A percentile compares a stretch with the other conserved stretches of the same genome.
Evolutionary conservation across 371 early-diverging fungal genomes (phyloP).

Genomic region (Circinella minor): DNA sequence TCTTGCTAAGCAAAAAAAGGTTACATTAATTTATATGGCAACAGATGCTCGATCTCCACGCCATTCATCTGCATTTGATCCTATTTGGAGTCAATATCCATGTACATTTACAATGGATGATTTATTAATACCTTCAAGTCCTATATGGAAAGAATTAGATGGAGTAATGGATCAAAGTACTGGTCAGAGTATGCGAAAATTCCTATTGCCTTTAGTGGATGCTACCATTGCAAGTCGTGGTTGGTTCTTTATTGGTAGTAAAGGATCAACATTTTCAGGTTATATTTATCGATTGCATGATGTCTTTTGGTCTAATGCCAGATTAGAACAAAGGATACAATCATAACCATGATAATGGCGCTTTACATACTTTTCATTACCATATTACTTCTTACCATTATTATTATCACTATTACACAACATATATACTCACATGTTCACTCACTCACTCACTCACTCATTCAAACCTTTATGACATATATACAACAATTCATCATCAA

Average conservation of each 20-base stretch:
- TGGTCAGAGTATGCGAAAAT: slow-evolving; percentile 26
- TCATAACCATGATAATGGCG: not conserved
- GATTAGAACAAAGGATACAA: slow-evolving; percentile 2
- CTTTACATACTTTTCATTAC: not conserved
- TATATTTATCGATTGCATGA: slow-evolving; percentile 36
- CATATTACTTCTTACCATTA: too few relatives aligned
- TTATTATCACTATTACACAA: not conserved
- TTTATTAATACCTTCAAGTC: slow-evolving; percentile 26
- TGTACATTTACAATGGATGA: slow-evolving; percentile 65
- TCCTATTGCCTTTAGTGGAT: slow-evolving; percentile 33
- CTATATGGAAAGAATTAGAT: slow-evolving; percentile 21
- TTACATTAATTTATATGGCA: slow-evolving; percentile 57
- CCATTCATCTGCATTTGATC: slow-evolving; percentile 41
- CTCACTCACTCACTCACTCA: not conserved
- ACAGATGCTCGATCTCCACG: slow-evolving; percentile 60
- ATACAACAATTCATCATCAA: not conserved
- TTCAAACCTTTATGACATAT: not conserved
- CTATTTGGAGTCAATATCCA: slow-evolving; percentile 52
- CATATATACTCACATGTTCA: not conserved
- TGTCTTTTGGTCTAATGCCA: slow-evolving; percentile 29
- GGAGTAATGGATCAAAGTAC: slow-evolving; percentile 12
- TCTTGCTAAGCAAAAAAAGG: slow-evolving; percentile 30
- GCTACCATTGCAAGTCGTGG: slow-evolving; percentile 34
- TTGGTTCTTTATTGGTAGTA: slow-evolving; percentile 37
- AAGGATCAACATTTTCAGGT: slow-evolving; percentile 38